Conservation (phyloP, 805 yeast species). For the Pichia membranifaciens region DNA sequence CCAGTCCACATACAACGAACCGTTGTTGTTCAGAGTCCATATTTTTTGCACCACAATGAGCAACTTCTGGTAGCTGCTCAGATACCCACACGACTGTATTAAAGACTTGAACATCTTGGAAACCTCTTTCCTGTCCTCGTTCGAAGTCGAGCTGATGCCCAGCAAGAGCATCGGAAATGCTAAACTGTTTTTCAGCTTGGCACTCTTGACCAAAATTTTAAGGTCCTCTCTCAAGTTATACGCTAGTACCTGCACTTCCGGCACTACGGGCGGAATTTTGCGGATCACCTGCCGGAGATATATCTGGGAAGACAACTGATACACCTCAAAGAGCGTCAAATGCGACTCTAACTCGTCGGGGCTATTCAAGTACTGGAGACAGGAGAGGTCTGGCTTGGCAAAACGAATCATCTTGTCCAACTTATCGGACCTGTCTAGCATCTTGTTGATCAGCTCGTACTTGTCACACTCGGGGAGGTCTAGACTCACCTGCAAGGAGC, state of each 20-base stretch:
- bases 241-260: constrained; percentile 21
- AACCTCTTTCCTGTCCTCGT: constrained; percentile 24
- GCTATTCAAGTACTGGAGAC: constrained; percentile 16
- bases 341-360: constrained; percentile 27
- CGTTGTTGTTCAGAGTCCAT: constrained; percentile 34
- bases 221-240: constrained; percentile 18
- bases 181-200: constrained; percentile 23
- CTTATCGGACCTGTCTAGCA: constrained; percentile 15
- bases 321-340: constrained; percentile 32
- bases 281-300: constrained; percentile 24
- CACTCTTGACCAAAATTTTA: constrained; percentile 13
- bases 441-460: constrained; percentile 16
- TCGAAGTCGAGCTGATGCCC: constrained; percentile 30
- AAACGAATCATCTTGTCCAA: constrained; percentile 17
- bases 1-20: constrained; percentile 36
- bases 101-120: constrained; percentile 23
- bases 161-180: constrained; percentile 36
- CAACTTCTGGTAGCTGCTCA: constrained; percentile 27
- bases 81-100: constrained; percentile 30
- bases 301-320: constrained; percentile 25
- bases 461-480: constrained; percentile 21
- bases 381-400: constrained; percentile 19
- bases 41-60: constrained; percentile 27
- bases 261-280: constrained; percentile 24
- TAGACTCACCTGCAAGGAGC: constrained; percentile 17